Percentiles rank a stretch among this genome's conserved stretches.
phyloP scores from a whole-genome alignment of 2,329 filamentous ascomycete genomes.

The Stemphylium lycopersici region DNA sequence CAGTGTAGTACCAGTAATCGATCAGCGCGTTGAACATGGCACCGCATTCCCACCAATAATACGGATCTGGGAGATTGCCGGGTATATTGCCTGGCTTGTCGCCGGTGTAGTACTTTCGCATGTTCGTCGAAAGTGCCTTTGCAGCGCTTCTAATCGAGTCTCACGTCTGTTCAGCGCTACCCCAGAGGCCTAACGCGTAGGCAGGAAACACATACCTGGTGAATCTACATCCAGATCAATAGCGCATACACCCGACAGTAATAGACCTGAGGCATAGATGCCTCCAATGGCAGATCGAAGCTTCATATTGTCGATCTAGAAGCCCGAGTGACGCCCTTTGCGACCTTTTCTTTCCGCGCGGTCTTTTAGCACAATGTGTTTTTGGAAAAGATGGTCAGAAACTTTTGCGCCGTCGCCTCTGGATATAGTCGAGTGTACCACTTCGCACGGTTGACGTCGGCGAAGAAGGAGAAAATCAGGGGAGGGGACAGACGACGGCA shows the following conservation, averaged over 20 bases:
- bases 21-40: conserved; percentile 51
- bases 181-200: background rate
- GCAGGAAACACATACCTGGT: conserved; percentile 30
- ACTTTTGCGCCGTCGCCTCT: too few relatives aligned
- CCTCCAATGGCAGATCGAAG: conserved; percentile 39
- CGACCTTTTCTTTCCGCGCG: too few relatives aligned
- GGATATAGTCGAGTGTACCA: too few relatives aligned
- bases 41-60: conserved; percentile 54
- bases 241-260: conserved; percentile 40
- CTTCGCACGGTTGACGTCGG: too few relatives aligned
- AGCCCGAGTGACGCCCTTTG: too few relatives aligned
- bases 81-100: conserved; percentile 65
- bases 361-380: too few relatives aligned
- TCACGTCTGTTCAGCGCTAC: conserved; percentile 40
- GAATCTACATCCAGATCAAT: conserved; percentile 39
- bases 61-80: conserved; percentile 58
- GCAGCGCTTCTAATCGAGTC: conserved; percentile 68
- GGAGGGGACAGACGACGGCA: too few relatives aligned
- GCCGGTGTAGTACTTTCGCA: conserved; percentile 70
- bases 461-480: too few relatives aligned
- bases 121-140: conserved; percentile 64
- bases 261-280: conserved; percentile 38
- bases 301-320: conserved; percentile 40
- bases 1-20: conserved; percentile 53
- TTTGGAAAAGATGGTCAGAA: too few relatives aligned